Base-by-base conservation (phyloP, 163 green algal genomes). In the Smithsoniella earleae region DNA sequence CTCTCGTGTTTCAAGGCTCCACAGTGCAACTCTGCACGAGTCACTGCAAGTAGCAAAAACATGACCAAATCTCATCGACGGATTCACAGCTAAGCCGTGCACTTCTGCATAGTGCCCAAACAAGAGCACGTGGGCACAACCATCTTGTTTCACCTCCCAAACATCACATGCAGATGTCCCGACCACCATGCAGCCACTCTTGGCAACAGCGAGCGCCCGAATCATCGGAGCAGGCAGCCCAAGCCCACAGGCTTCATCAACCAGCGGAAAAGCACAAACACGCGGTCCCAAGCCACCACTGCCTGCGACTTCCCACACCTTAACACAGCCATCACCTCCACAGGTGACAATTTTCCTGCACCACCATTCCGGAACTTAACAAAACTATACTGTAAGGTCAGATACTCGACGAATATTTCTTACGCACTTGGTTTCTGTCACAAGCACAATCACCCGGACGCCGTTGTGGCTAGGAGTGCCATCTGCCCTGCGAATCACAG, bases 21-120 rank as follows among this genome's bases (percentile, higher is more conserved):
- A 88, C 34, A 91, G 73, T 2, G 80, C 73, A 5, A 91, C 76
- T 25, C 75, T 84, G 54, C 81, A 79, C 34, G 55, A 78, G 46
- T 87, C 80, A 64, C 78, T 79, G 18, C 75, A 73, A 4, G 79
- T 88, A 36, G 82, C 86, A 79, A 85, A 91, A 20, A 89, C 76
- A 73, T 89, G 84, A 13, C 30, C 36, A 28, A 36, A 44, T 36
- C 31, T 63, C 28, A 10, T 36, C 27, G 25, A 27, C 3, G 27
- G 28, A 6, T 73, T 44, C 20, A 20, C 37, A 16, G 63, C 78
- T 30, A 73, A 44, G 31, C 72, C 75, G 45, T 45, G 66, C 3
- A 79, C 30, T 44, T 82, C 34, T 4, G 36, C 78, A 27, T 31
- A 46, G 25, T 82, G 78, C 4, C 78, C 78, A 79, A 33, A 79